These are phyloP conservation scores for Ophioceras dolichostomum DNA, from an alignment of 2,329 filamentous ascomycete genomes.

Conservation along the genomic window DNA sequence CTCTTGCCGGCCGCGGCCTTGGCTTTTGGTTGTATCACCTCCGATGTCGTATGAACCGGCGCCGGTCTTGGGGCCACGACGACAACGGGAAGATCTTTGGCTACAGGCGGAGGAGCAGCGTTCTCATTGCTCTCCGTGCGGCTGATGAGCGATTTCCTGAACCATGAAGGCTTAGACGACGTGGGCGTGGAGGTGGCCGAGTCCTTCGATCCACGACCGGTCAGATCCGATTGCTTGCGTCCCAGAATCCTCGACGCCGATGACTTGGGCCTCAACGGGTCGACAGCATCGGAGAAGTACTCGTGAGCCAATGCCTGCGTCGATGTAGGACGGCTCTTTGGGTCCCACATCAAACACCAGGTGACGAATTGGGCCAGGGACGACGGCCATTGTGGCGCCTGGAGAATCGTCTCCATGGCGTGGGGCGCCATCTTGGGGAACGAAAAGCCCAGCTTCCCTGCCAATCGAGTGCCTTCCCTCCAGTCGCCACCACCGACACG, in stretches of 20 bases:
- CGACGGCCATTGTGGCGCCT: constrained; percentile 80
- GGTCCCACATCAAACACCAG: constrained; percentile 99
- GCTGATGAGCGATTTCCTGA: constrained; percentile 85
- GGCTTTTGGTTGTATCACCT: constrained; percentile 25
- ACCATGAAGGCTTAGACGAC: constrained; percentile 86
- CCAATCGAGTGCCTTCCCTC: constrained; percentile 86
- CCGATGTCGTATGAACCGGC: constrained; percentile 30
- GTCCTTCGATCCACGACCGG: constrained; percentile 56
- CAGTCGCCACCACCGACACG: constrained; percentile 93
- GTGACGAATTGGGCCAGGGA: constrained; percentile 88
- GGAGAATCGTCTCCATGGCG: constrained; percentile 87
- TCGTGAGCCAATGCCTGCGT: constrained; percentile 91
- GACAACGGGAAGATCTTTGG: constrained; percentile 28
- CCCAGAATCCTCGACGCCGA: constrained; percentile 74
- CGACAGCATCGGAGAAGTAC: constrained; percentile 85
- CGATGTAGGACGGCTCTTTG: constrained; percentile 80
- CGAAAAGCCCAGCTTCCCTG: constrained; percentile 93
- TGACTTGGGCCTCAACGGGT: constrained; percentile 85
- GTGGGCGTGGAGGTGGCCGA: constrained; percentile 41
- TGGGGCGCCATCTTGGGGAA: constrained; percentile 99
- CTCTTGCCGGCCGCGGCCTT: constrained; percentile 59
- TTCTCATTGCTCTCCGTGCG: constrained; percentile 54
- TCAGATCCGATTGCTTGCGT: constrained; percentile 80
- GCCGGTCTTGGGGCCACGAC: constrained; percentile 27
- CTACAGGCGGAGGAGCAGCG: constrained; percentile 30